phyloP scores from a whole-genome alignment of 305 asterid species.

The Fraxinus platypoda region DNA sequence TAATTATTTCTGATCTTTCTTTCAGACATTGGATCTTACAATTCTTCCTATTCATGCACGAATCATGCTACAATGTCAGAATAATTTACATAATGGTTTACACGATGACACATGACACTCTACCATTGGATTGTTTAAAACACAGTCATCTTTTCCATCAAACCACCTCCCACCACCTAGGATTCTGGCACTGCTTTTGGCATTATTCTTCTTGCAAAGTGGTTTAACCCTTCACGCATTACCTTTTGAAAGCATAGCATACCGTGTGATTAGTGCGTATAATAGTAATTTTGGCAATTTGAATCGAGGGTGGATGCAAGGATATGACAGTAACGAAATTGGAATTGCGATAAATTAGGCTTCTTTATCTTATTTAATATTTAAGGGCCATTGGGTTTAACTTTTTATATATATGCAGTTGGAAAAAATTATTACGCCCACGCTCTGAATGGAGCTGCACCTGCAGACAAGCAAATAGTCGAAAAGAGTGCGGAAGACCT shows the following conservation, averaged over 20 bases:
- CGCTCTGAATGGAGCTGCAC: conserved; percentile 35
- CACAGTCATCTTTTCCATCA: background rate
- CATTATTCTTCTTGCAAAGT: background rate
- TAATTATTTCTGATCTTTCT: conserved; percentile 16
- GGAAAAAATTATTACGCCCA: conserved; percentile 28
- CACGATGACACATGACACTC: background rate
- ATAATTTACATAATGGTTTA: background rate
- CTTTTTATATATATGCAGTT: conserved; percentile 32
- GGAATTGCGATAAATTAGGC: background rate
- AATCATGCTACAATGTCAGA: background rate
- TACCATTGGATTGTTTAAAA: background rate
- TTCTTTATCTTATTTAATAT: background rate
- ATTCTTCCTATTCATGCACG: background rate
- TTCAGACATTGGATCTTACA: background rate
- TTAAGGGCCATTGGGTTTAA: background rate
- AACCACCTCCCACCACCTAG: background rate
- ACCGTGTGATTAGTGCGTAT: background rate
- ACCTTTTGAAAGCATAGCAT: background rate
- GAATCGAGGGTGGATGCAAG: background rate
- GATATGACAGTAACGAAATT: background rate
- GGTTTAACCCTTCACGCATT: background rate
- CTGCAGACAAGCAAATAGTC: conserved; percentile 28
- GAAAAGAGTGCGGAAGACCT: conserved; percentile 53
- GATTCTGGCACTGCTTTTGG: background rate
- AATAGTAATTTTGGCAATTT: background rate